Conservation (phyloP, 768 basidiomycete species). For the Boletus rubroflammeus region DNA sequence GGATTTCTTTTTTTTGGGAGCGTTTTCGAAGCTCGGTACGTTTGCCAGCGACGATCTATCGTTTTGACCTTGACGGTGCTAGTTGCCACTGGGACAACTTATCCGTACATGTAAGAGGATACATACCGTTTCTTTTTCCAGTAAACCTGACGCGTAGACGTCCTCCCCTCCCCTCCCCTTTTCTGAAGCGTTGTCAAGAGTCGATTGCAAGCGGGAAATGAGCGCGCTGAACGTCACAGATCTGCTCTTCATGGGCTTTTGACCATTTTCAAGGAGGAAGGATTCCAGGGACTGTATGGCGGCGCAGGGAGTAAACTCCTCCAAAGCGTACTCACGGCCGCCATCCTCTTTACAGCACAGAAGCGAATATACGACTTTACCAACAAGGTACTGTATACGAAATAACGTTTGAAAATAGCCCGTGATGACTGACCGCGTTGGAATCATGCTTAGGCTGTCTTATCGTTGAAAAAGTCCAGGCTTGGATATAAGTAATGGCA, state of each 20-base stretch:
- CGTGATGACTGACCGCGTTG: constrained; percentile 2
- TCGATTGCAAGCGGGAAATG: constrained; percentile 72
- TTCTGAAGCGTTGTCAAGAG: constrained; percentile 65
- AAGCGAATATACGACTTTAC: constrained; percentile 75
- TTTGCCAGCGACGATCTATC: neutral
- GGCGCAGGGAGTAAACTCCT: constrained; percentile 85
- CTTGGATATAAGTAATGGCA: neutral
- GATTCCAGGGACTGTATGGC: constrained; percentile 78
- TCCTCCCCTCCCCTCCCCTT: neutral
- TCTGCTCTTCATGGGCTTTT: constrained; percentile 76
- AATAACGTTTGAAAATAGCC: neutral
- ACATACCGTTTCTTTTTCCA: neutral
- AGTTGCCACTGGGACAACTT: constrained; percentile 59
- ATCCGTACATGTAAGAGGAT: constrained; percentile 67
- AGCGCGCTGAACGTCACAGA: constrained; percentile 63
- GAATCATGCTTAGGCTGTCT: constrained; percentile 10
- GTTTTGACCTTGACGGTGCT: neutral
- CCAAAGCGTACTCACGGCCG: constrained; percentile 91
- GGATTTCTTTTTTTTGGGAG: constrained; percentile 95
- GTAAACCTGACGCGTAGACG: neutral
- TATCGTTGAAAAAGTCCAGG: constrained; percentile 7
- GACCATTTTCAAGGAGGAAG: constrained; percentile 76
- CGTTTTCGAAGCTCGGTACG: constrained; percentile 83
- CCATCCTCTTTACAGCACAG: constrained; percentile 90
- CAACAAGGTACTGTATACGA: constrained; percentile 43